A percentile compares a stretch with the other conserved stretches of the same genome.
Evolutionary conservation across 1,284 basidiomycete species (phyloP).

Genomic region (Cutaneotrichosporon dermatis): DNA sequence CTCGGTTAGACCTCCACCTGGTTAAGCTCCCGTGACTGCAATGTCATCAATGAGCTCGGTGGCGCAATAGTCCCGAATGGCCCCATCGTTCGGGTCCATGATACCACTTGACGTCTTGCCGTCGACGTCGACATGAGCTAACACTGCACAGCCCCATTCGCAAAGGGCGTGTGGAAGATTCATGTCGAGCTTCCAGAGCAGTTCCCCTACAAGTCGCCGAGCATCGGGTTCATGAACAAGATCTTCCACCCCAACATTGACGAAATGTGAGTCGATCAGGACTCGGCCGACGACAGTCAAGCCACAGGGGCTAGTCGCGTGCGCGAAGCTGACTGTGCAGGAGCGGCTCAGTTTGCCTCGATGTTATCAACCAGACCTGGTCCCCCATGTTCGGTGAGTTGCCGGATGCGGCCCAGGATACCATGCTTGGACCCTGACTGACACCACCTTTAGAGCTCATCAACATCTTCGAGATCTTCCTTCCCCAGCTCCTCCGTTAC

Average conservation of each 20-base stretch:
- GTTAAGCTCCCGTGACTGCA: background rate
- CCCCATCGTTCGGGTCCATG: background rate
- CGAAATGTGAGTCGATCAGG: slow-evolving; percentile 64
- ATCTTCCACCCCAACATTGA: slow-evolving; percentile 99
- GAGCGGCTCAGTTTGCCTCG: slow-evolving; percentile 89
- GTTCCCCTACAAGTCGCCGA: slow-evolving; percentile 98
- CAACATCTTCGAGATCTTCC: slow-evolving; percentile 98
- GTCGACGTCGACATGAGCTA: background rate
- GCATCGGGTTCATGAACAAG: slow-evolving; percentile 99
- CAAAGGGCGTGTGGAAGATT: slow-evolving; percentile 96
- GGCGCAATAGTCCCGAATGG: background rate
- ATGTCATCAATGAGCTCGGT: background rate
- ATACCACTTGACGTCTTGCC: background rate
- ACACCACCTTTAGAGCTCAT: slow-evolving; percentile 71
- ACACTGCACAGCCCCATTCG: slow-evolving; percentile 72
- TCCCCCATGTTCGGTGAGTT: slow-evolving; percentile 85
- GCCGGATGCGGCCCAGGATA: background rate
- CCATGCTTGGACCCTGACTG: slow-evolving; percentile 1
- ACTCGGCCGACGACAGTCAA: slow-evolving; percentile 16
- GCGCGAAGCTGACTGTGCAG: slow-evolving; percentile 50
- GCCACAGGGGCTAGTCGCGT: slow-evolving; percentile 1
- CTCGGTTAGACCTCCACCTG: background rate
- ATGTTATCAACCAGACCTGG: slow-evolving; percentile 99
- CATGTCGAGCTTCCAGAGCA: slow-evolving; percentile 99
- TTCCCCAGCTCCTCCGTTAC: slow-evolving; percentile 93